Evolutionary conservation across 257 asterid species (phyloP).

Genomic region (Primulina tabacum): DNA sequence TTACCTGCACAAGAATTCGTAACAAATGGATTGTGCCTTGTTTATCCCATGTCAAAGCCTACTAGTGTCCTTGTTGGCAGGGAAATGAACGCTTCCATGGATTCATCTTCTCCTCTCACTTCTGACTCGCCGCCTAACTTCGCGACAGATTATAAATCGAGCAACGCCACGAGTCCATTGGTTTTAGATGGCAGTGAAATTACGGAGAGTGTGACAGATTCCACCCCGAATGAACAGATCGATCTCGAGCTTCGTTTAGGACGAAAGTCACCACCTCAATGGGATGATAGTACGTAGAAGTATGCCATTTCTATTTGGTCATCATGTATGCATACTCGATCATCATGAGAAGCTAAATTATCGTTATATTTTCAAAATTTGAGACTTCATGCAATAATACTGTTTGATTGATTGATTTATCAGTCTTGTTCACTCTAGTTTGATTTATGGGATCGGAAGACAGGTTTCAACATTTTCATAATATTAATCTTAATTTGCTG

Average conservation of each 20-base stretch:
- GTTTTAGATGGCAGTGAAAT: neutral
- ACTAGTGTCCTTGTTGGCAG: conserved; percentile 27
- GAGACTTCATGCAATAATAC: conserved; percentile 7
- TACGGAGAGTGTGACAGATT: conserved; percentile 10
- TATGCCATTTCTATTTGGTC: conserved; percentile 14
- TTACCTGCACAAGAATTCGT: conserved; percentile 40
- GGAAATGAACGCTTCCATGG: conserved; percentile 16
- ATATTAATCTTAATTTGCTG: no score
- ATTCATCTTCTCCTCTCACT: conserved; percentile 25
- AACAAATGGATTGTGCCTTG: conserved; percentile 39
- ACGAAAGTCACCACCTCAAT: conserved; percentile 23
- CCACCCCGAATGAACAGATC: conserved; percentile 36
- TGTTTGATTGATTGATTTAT: conserved; percentile 22
- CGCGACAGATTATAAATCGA: conserved; percentile 19
- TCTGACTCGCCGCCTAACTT: conserved; percentile 27
- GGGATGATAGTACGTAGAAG: neutral
- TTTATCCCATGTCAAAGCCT: conserved; percentile 58
- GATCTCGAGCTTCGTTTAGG: conserved; percentile 73
- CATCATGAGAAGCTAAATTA: neutral
- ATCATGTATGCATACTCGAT: neutral
- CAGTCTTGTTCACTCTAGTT: neutral
- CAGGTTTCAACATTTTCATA: no score
- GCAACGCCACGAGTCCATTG: neutral
- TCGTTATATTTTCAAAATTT: no score
- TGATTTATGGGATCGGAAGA: no score